A percentile compares a stretch with the other conserved stretches of the same genome.
These are phyloP conservation scores for Spathaspora arborariae DNA, from an alignment of 805 yeast species.

Conservation along the genomic window DNA sequence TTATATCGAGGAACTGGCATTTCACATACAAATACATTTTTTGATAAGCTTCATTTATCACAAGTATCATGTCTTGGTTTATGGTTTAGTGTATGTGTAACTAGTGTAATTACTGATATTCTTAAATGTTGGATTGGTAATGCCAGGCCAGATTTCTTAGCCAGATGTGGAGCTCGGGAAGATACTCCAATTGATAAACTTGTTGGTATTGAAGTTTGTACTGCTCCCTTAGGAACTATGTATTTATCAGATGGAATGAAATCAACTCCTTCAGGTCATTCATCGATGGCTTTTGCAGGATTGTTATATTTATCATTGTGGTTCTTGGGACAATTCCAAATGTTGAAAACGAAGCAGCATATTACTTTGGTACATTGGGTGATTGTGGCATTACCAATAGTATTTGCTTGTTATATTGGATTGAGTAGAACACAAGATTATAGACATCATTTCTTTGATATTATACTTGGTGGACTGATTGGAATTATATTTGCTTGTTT, in stretches of 20 bases:
- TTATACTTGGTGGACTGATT: constrained; percentile 63
- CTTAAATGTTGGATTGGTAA: constrained; percentile 38
- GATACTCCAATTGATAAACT: constrained; percentile 21
- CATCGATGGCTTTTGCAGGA: constrained; percentile 67
- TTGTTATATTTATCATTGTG: constrained; percentile 61
- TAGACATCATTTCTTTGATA: constrained; percentile 89
- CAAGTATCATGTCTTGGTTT: constrained; percentile 30
- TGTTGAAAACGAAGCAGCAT: background rate
- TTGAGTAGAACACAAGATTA: constrained; percentile 86
- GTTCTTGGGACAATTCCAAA: constrained; percentile 59
- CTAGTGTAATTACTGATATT: constrained; percentile 33
- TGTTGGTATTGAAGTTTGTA: constrained; percentile 30
- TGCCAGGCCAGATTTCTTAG: constrained; percentile 42
- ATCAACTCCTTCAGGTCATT: constrained; percentile 82
- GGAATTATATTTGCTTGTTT: constrained; percentile 62
- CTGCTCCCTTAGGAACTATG: constrained; percentile 27
- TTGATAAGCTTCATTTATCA: constrained; percentile 17
- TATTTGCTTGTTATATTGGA: constrained; percentile 76
- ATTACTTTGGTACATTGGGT: constrained; percentile 1
- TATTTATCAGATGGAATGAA: constrained; percentile 66
- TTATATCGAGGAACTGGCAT: background rate
- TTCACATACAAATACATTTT: constrained; percentile 18
- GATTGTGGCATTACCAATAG: constrained; percentile 39
- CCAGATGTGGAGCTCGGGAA: constrained; percentile 30
- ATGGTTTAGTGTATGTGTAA: constrained; percentile 22